Conservation (phyloP, 805 yeast genomes). For the Yamadazyma insecticola region DNA sequence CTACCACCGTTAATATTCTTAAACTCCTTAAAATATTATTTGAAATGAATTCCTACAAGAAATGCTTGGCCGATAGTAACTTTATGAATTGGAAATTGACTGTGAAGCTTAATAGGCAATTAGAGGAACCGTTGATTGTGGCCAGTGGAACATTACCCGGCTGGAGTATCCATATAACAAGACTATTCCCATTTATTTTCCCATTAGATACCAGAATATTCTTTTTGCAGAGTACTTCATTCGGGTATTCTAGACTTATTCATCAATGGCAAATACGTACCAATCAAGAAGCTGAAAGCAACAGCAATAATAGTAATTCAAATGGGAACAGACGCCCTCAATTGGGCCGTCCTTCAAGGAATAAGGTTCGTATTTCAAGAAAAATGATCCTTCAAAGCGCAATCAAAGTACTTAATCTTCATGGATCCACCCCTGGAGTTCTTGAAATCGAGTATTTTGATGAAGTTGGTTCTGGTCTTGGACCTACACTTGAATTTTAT, state of each 20-base stretch:
- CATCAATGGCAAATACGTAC: slow-evolving; percentile 65
- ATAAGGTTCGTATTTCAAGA: slow-evolving; percentile 75
- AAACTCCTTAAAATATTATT: slow-evolving; percentile 46
- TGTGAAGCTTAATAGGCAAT: slow-evolving; percentile 79
- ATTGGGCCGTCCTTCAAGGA: slow-evolving; percentile 73
- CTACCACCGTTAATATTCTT: slow-evolving; percentile 36
- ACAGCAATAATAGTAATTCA: slow-evolving; percentile 8
- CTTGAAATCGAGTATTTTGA: slow-evolving; percentile 83
- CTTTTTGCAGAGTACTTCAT: slow-evolving; percentile 82
- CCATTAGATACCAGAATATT: slow-evolving; percentile 77
- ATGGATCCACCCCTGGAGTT: slow-evolving; percentile 75
- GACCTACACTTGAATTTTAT: slow-evolving; percentile 93
- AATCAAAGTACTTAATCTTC: slow-evolving; percentile 65
- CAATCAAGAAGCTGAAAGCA: slow-evolving; percentile 30
- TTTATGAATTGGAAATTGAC: slow-evolving; percentile 79
- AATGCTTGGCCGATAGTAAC: no score
- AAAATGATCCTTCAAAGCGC: slow-evolving; percentile 70
- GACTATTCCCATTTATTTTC: slow-evolving; percentile 73
- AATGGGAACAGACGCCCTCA: slow-evolving; percentile 31
- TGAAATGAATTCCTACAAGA: slow-evolving; percentile 38
- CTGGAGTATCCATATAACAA: slow-evolving; percentile 76
- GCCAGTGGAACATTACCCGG: slow-evolving; percentile 82
- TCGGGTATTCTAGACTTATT: slow-evolving; percentile 81
- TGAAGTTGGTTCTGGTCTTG: slow-evolving; percentile 95
- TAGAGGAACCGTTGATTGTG: slow-evolving; percentile 85